These are phyloP conservation scores for Umbelopsis sp. DNA, from an alignment of 371 early-diverging fungal species.

Conservation along the genomic window DNA sequence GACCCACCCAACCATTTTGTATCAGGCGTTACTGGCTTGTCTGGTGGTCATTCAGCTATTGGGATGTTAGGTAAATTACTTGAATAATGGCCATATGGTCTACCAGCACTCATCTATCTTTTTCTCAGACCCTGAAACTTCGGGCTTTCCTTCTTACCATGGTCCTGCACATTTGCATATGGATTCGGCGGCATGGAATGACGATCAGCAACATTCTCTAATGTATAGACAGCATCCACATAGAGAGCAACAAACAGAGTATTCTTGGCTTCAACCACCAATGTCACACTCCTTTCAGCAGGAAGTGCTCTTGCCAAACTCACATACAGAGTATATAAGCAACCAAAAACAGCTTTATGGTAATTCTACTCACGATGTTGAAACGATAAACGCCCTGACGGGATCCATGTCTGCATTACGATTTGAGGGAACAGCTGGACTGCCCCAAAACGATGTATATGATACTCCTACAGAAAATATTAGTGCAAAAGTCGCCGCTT, in stretches of 20 bases:
- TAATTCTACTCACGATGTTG: not conserved
- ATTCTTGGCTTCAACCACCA: not conserved
- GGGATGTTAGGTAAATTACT: not conserved
- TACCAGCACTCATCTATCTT: not conserved
- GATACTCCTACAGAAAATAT: not conserved
- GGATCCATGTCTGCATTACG: not conserved
- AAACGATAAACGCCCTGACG: not conserved
- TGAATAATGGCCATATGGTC: not conserved
- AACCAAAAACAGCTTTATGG: not conserved
- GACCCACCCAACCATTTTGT: not conserved
- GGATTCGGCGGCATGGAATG: not conserved
- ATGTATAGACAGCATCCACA: slow-evolving; percentile 6
- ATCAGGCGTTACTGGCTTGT: not conserved
- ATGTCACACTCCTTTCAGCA: not conserved
- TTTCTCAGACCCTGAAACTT: not conserved
- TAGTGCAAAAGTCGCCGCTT: not conserved
- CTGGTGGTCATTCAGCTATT: not conserved
- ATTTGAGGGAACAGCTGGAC: slow-evolving; percentile 13
- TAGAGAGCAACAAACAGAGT: not conserved
- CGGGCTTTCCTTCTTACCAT: not conserved
- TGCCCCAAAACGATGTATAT: not conserved
- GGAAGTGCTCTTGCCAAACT: not conserved
- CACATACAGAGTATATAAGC: not conserved
- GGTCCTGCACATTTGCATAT: not conserved
- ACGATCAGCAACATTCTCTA: not conserved